phyloP scores from a whole-genome alignment of 352 stramenopile species.

The Peronospora destructor region DNA sequence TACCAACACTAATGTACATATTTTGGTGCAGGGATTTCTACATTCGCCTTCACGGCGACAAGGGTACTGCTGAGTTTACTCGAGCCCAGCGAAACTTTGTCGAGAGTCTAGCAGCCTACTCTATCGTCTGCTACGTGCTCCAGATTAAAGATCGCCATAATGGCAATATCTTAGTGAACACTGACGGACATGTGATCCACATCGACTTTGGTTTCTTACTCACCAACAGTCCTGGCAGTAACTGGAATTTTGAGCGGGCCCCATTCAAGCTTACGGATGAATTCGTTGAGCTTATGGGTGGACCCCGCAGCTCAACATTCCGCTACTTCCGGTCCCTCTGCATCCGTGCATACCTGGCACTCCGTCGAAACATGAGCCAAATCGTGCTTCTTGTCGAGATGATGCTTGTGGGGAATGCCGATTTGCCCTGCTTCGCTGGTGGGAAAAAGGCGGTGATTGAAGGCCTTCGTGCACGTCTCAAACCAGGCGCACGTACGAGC shows the following conservation, averaged over 20 bases:
- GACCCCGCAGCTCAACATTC: slow-evolving; percentile 88
- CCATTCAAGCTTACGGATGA: slow-evolving; percentile 97
- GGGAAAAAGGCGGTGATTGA: slow-evolving; percentile 72
- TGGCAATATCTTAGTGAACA: slow-evolving; percentile 98
- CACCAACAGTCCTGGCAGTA: slow-evolving; percentile 91
- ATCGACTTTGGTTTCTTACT: slow-evolving; percentile 99
- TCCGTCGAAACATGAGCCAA: slow-evolving; percentile 91
- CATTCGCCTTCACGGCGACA: slow-evolving; percentile 83
- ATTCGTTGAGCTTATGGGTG: slow-evolving; percentile 94
- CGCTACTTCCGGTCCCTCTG: slow-evolving; percentile 93
- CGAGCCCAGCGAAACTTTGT: slow-evolving; percentile 85
- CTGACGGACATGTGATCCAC: slow-evolving; percentile 94
- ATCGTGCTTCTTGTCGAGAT: slow-evolving; percentile 95
- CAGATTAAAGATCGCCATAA: slow-evolving; percentile 99
- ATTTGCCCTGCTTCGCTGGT: slow-evolving; percentile 83
- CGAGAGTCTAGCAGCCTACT: slow-evolving; percentile 93
- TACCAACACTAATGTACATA: slow-evolving; percentile 7
- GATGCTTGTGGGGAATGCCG: slow-evolving; percentile 86
- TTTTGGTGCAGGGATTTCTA: slow-evolving; percentile 87
- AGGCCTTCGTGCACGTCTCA: slow-evolving; percentile 65
- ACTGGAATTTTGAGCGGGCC: slow-evolving; percentile 93
- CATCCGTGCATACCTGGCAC: slow-evolving; percentile 91
- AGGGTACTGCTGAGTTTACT: slow-evolving; percentile 65
- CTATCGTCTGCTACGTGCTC: slow-evolving; percentile 96
- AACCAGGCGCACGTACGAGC: slow-evolving; percentile 72